These are phyloP conservation scores for Aspergillus quadrilineatus DNA, from an alignment of 2,329 filamentous ascomycete genomes.

Conservation along the genomic window DNA sequence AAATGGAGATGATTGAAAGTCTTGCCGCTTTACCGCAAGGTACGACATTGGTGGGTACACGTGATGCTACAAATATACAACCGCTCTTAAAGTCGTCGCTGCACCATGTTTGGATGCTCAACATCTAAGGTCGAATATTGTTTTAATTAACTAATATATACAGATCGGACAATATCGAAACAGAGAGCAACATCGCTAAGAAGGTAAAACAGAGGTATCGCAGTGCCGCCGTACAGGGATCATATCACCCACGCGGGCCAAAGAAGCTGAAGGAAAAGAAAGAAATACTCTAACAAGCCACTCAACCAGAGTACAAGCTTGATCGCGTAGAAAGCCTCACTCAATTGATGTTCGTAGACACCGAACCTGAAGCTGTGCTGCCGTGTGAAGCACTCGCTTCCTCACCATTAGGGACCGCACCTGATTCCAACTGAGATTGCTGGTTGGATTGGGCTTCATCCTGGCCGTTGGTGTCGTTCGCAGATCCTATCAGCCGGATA, in stretches of 20 bases:
- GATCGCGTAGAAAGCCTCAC: not conserved
- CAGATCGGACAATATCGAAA: constrained; percentile 1
- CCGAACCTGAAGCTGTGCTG: constrained; percentile 31
- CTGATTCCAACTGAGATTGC: constrained; percentile 7
- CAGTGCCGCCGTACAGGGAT: not conserved
- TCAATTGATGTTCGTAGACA: constrained; percentile 21
- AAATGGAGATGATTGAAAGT: not conserved
- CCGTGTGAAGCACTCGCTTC: constrained; percentile 23
- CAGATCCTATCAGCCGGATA: constrained; percentile 32
- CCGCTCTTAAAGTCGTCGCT: not conserved
- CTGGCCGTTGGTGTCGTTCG: constrained; percentile 20
- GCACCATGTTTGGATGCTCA: not conserved
- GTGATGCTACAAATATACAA: not conserved
- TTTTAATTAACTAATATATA: constrained; percentile 10
- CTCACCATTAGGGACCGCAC: constrained; percentile 23
- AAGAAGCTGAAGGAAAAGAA: constrained; percentile 3
- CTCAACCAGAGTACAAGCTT: not conserved
- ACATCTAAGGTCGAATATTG: not conserved
- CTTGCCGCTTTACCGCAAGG: not conserved
- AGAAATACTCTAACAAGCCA: constrained; percentile 2
- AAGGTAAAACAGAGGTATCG: constrained; percentile 1
- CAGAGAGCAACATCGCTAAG: constrained; percentile 4
- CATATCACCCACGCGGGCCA: not conserved
- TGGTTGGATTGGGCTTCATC: constrained; percentile 13
- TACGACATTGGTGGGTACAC: not conserved